A percentile compares a stretch with the other conserved stretches of the same genome.
Conservation (phyloP, 1,139 yeast species). For the Casaregolazyma lundiana region DNA sequence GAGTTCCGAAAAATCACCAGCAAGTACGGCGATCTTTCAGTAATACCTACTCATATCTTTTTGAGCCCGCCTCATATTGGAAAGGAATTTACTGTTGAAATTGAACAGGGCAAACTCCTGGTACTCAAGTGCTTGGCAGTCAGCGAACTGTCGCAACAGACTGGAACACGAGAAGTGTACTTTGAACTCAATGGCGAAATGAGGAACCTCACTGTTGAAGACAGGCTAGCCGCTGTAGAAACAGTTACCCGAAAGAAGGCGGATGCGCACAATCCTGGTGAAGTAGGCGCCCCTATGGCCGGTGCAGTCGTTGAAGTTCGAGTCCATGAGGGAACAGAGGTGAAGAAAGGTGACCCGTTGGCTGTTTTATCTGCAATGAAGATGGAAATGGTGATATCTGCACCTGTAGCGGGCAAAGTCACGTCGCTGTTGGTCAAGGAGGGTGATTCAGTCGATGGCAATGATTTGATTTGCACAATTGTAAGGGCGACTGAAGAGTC, state of each 20-base stretch:
- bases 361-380: conserved; percentile 98
- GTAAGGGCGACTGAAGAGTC: conserved; percentile 25
- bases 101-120: conserved; percentile 91
- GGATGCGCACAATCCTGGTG: conserved; percentile 75
- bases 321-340: conserved; percentile 78
- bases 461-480: conserved; percentile 64
- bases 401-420: conserved; percentile 83
- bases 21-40: conserved; percentile 86
- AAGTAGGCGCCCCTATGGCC: conserved; percentile 99
- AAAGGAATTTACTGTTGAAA: conserved; percentile 83
- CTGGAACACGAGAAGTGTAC: conserved; percentile 94
- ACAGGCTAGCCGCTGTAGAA: conserved; percentile 80
- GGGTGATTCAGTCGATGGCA: conserved; percentile 94
- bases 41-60: conserved; percentile 87
- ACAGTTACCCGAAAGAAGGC: conserved; percentile 88
- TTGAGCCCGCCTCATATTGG: conserved; percentile 80
- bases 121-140: conserved; percentile 88
- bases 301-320: conserved; percentile 97
- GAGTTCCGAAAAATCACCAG: conserved; percentile 70
- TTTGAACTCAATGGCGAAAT: conserved; percentile 97
- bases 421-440: conserved; percentile 73
- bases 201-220: conserved; percentile 91
- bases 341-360: conserved; percentile 94
- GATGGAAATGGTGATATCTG: conserved; percentile 98
- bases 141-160: conserved; percentile 78